phyloP scores from a whole-genome alignment of 2,329 filamentous ascomycete genomes.

The Pseudocercospora musae region DNA sequence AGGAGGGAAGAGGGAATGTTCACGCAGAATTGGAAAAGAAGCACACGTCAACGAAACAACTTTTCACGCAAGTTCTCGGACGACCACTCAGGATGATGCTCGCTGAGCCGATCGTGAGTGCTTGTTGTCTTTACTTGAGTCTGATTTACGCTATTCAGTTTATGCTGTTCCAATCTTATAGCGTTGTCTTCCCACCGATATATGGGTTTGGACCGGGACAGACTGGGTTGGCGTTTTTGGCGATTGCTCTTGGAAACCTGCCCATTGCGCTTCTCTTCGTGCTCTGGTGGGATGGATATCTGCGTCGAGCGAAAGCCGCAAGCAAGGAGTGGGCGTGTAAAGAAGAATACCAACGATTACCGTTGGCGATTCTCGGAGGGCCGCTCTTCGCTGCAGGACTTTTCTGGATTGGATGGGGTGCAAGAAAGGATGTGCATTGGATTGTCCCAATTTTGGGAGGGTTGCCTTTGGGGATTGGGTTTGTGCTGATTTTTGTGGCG shows the following conservation, averaged over 20 bases:
- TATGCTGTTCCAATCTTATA: slow-evolving; percentile 36
- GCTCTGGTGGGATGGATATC: slow-evolving; percentile 16
- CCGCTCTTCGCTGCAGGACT: slow-evolving; percentile 49
- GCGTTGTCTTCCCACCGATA: slow-evolving; percentile 16
- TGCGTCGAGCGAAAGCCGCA: slow-evolving; percentile 8
- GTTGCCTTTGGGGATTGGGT: slow-evolving; percentile 51
- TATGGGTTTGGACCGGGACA: slow-evolving; percentile 14
- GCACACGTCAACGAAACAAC: slow-evolving; percentile 53
- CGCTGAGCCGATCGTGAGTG: slow-evolving; percentile 67
- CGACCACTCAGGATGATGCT: slow-evolving; percentile 66
- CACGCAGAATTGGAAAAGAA: slow-evolving; percentile 62
- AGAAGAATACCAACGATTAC: slow-evolving; percentile 65
- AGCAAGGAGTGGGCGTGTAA: slow-evolving; percentile 50
- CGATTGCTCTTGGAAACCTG: slow-evolving; percentile 13
- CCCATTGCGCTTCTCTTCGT: background rate
- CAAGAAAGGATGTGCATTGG: slow-evolving; percentile 45
- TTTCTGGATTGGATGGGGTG: slow-evolving; percentile 60
- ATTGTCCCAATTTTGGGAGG: slow-evolving; percentile 49
- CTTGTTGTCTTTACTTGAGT: slow-evolving; percentile 66
- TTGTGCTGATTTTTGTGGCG: slow-evolving; percentile 48
- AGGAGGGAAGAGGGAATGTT: slow-evolving; percentile 47
- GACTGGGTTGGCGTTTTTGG: slow-evolving; percentile 18
- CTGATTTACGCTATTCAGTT: slow-evolving; percentile 59
- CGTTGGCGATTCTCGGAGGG: slow-evolving; percentile 65
- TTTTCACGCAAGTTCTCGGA: slow-evolving; percentile 63